Conservation (phyloP, 1,284 basidiomycete genomes). For the Pisolithus thermaeus region DNA sequence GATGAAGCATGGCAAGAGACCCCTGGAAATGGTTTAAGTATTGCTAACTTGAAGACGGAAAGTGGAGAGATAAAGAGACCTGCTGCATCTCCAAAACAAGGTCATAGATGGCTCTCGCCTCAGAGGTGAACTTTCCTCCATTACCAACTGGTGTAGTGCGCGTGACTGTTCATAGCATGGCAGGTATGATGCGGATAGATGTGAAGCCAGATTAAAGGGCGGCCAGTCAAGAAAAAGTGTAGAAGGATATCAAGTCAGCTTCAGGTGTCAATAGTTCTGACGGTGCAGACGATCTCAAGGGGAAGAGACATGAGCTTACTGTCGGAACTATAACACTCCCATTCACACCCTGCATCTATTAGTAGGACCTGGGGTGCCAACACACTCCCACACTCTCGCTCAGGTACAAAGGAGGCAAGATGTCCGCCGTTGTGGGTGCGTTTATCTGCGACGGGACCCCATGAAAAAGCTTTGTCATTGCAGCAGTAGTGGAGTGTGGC, state of each 20-base stretch:
- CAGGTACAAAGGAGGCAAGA: slow-evolving; percentile 31
- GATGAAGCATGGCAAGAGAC: slow-evolving; percentile 63
- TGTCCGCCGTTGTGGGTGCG: slow-evolving; percentile 49
- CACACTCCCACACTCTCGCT: slow-evolving; percentile 26
- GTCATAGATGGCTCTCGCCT: slow-evolving; percentile 75
- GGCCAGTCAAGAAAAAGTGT: not conserved
- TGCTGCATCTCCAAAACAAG: slow-evolving; percentile 87
- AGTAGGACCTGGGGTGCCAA: slow-evolving; percentile 75
- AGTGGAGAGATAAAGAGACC: slow-evolving; percentile 33
- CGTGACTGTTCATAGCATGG: slow-evolving; percentile 41
- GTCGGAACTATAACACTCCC: slow-evolving; percentile 76
- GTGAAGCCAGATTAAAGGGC: not conserved
- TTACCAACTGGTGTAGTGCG: slow-evolving; percentile 88
- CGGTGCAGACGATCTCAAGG: not conserved
- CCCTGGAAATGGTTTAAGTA: slow-evolving; percentile 33
- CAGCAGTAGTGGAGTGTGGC: slow-evolving; percentile 89
- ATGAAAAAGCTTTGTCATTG: slow-evolving; percentile 73
- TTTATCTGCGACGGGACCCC: slow-evolving; percentile 61
- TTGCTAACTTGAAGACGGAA: not conserved
- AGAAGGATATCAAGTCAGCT: no score
- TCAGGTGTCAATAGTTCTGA: no score
- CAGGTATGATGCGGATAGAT: not conserved
- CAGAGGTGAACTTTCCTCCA: slow-evolving; percentile 77
- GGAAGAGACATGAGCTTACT: slow-evolving; percentile 35
- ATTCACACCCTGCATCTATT: slow-evolving; percentile 91